Evolutionary conservation across 331 rosid species (phyloP).

Genomic region (Stylosanthes scabra): DNA sequence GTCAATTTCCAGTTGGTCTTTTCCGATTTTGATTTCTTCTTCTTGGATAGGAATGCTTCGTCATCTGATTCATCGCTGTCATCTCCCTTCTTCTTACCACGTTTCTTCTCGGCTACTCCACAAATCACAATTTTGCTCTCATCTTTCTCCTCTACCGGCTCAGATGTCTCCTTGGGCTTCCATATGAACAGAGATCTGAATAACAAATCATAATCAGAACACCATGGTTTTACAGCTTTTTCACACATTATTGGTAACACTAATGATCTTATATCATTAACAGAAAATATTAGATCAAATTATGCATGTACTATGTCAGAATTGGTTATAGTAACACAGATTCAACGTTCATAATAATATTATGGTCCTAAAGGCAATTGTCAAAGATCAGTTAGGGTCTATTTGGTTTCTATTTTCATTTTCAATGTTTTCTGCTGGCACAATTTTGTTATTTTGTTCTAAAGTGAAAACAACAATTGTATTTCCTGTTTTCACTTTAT

Average conservation of each 20-base stretch:
- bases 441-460: too few relatives aligned
- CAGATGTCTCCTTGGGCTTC: slow-evolving; percentile 77
- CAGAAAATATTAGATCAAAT: not conserved
- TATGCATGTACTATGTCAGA: not conserved
- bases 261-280: not conserved
- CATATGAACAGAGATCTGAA: slow-evolving; percentile 89
- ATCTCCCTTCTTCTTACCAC: slow-evolving; percentile 56
- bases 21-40: slow-evolving; percentile 50
- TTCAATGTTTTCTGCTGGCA: too few relatives aligned
- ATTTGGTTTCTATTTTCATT: too few relatives aligned
- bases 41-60: slow-evolving; percentile 56
- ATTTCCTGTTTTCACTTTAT: not conserved
- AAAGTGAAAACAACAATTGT: too few relatives aligned
- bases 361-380: not conserved
- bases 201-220: not conserved
- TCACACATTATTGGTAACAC: not conserved
- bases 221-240: slow-evolving; percentile 4
- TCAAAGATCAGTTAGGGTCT: slow-evolving; percentile 5
- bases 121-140: slow-evolving; percentile 64
- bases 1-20: slow-evolving; percentile 42
- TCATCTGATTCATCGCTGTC: slow-evolving; percentile 66
- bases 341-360: not conserved
- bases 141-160: slow-evolving; percentile 58
- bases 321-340: not conserved
- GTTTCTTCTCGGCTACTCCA: slow-evolving; percentile 55